These are phyloP conservation scores for Daedaleopsis sinensis DNA, from an alignment of 768 basidiomycete genomes.

Conservation along the genomic window DNA sequence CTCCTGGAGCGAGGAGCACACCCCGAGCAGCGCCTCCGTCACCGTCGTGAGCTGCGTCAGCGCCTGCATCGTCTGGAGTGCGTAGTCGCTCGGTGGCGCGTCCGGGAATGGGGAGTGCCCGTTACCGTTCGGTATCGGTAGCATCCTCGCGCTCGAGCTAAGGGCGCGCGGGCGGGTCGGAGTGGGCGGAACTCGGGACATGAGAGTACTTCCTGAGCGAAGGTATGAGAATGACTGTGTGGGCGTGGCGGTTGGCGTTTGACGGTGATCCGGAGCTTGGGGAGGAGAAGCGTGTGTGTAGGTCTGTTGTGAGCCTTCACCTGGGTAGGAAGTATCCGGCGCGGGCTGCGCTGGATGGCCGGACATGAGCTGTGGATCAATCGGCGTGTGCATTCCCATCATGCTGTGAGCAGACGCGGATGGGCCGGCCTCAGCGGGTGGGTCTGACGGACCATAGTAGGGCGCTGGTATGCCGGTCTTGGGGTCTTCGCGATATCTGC, in stretches of 20 bases:
- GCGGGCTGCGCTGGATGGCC: background rate
- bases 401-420: background rate
- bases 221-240: slow-evolving; percentile 1
- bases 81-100: slow-evolving; percentile 8
- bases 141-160: background rate
- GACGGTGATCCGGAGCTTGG: slow-evolving; percentile 5
- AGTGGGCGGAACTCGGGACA: background rate
- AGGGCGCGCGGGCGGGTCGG: background rate
- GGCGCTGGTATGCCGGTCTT: slow-evolving; percentile 27
- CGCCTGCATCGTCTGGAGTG: slow-evolving; percentile 38
- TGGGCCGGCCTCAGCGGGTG: background rate
- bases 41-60: slow-evolving; percentile 50
- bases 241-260: background rate
- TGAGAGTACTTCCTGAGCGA: background rate
- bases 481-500: slow-evolving; percentile 28
- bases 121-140: slow-evolving; percentile 8
- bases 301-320: background rate
- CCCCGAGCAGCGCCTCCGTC: slow-evolving; percentile 57
- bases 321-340: background rate
- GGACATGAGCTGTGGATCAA: slow-evolving; percentile 19
- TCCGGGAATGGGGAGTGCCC: background rate
- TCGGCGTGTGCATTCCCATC: slow-evolving; percentile 4
- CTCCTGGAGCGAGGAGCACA: slow-evolving; percentile 48
- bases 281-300: slow-evolving; percentile 1
- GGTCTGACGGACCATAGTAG: slow-evolving; percentile 16